Evolutionary conservation across 2,329 filamentous ascomycete species (phyloP), one percentile per base, ranked within the genome.

Genomic region (Fragosphaeria purpurea): DNA sequence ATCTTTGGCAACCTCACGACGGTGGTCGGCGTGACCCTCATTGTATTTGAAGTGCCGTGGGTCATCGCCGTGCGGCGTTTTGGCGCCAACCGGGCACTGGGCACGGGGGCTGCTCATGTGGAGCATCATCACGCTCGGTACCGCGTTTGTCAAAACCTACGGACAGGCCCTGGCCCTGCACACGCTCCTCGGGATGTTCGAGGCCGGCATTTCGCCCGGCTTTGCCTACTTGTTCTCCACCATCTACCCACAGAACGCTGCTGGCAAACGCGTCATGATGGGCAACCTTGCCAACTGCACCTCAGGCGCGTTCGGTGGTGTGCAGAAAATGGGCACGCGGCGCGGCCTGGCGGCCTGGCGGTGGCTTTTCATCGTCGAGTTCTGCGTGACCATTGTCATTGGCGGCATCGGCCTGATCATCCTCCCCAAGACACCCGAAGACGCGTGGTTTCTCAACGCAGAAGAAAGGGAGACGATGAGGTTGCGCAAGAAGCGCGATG

Each of bases 321-420:
- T 52, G 11, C 62, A 66, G 8, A 64, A 65, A 4, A 63, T 74
- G 40, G 69, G 74, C 31, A 68, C 66, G 5, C 61, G 59, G 22
- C 65, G 63, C 41, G 70, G 70, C 1, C 62, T 74, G 8, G 59
- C 62, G 7, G 71, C 71, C 4, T 74, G 71, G 72, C 60, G 69
- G 52, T 74, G 70, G 71, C 57, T 71, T 1, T 74, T 74, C 54
- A 68, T 70, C 43, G 58, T 66, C 41, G 67, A 71, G 53, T 68
- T 68, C 12, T 30, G 33, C 22, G 13, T 49, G 1, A 49, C 47
- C 13, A n/a, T 49, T 13, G 34, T 49, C 33, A 37, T 49, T 33
- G 47, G 47, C 10, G 41, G 47, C 10, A 32, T 49, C 10, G 41
- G 47, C n/a, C 32, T 31, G 47, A 11, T 49, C 6, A 30, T 49